phyloP scores from a whole-genome alignment of 2,329 filamentous ascomycete genomes.

The Lachnellula subtilissima region DNA sequence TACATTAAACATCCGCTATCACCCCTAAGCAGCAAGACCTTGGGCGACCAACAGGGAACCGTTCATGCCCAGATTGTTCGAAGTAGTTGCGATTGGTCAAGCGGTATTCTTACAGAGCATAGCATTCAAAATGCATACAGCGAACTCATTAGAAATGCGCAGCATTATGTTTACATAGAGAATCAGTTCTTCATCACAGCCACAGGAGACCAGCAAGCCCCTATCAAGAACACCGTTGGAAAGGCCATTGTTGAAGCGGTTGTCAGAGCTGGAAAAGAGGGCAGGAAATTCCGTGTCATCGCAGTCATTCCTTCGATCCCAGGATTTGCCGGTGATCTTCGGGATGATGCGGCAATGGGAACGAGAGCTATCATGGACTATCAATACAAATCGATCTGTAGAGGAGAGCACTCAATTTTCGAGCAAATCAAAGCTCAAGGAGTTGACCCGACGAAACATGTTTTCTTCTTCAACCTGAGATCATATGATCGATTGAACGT shows the following conservation, averaged over 20 bases:
- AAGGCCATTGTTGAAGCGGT: constrained; percentile 86
- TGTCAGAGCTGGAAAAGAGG: constrained; percentile 73
- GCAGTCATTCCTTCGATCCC: constrained; percentile 87
- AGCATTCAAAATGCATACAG: constrained; percentile 84
- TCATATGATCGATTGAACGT: constrained; percentile 90
- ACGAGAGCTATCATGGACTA: constrained; percentile 96
- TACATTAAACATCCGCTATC: constrained; percentile 77
- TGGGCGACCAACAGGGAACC: constrained; percentile 60
- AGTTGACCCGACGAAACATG: constrained; percentile 71
- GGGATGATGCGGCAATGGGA: constrained; percentile 75
- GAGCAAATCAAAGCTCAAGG: constrained; percentile 69
- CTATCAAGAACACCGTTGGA: constrained; percentile 84
- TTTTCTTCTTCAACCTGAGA: constrained; percentile 91
- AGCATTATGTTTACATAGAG: constrained; percentile 96
- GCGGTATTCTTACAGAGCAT: constrained; percentile 77
- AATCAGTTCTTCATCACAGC: constrained; percentile 98
- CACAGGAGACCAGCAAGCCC: constrained; percentile 80
- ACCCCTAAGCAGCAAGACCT: constrained; percentile 62
- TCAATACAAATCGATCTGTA: constrained; percentile 92
- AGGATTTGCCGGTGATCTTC: constrained; percentile 87
- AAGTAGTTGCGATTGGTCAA: constrained; percentile 90
- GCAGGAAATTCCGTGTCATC: constrained; percentile 85
- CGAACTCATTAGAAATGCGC: constrained; percentile 77
- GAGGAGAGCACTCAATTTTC: constrained; percentile 87
- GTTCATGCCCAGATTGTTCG: constrained; percentile 82